phyloP scores from a whole-genome alignment of 2,329 filamentous ascomycete species.

The Xylariaceae sp. region DNA sequence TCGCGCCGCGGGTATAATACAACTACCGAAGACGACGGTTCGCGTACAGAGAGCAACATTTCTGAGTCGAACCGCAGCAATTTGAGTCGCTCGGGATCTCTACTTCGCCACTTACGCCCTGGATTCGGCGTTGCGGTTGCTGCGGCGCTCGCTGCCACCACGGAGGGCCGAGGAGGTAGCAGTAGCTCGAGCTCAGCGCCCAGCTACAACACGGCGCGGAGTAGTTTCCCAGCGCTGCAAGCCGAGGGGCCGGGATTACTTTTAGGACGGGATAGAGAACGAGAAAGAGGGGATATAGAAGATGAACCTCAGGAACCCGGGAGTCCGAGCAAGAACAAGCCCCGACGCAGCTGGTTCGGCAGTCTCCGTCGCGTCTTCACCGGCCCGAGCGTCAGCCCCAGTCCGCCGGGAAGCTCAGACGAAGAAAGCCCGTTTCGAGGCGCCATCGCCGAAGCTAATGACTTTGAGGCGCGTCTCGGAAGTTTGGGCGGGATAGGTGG shows the following conservation, averaged over 20 bases:
- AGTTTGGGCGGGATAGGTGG: conserved; percentile 50
- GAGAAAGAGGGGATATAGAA: conserved; percentile 30
- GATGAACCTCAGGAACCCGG: conserved; percentile 47
- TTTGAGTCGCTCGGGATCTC: conserved; percentile 46
- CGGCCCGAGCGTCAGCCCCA: conserved; percentile 47
- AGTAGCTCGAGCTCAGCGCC: conserved; percentile 45
- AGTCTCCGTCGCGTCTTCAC: conserved; percentile 70
- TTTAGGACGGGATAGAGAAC: conserved; percentile 43
- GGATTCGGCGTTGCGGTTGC: conserved; percentile 44
- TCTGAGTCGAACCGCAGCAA: conserved; percentile 61
- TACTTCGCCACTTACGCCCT: conserved; percentile 45
- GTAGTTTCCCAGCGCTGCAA: conserved; percentile 59
- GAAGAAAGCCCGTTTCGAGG: conserved; percentile 42
- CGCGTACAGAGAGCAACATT: conserved; percentile 62
- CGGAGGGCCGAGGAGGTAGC: conserved; percentile 45
- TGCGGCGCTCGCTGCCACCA: conserved; percentile 36
- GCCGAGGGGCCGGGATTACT: conserved; percentile 60
- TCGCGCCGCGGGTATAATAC: conserved; percentile 23
- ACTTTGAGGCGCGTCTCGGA: conserved; percentile 52
- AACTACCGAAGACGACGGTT: conserved; percentile 51
- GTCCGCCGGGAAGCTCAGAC: conserved; percentile 34
- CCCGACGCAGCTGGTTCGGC: conserved; percentile 69
- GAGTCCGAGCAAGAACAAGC: conserved; percentile 64
- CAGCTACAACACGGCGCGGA: conserved; percentile 60
- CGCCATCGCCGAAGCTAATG: conserved; percentile 44